Conservation (phyloP, 371 early-diverging fungal species). For the Actinomortierella wolfii region DNA sequence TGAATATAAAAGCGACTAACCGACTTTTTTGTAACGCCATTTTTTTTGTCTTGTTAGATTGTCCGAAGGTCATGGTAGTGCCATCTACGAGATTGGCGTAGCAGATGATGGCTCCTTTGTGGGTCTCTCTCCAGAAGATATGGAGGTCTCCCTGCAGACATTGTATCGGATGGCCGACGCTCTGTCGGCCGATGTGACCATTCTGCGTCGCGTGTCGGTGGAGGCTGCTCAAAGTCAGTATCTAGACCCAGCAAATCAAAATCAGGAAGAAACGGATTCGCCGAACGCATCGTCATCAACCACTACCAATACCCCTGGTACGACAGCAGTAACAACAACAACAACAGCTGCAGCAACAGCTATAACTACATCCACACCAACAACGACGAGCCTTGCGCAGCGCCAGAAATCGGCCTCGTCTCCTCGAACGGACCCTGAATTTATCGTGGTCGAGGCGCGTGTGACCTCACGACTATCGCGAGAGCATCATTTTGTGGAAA, state of each 20-base stretch:
- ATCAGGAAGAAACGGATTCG: no score
- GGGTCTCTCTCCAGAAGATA: slow-evolving; percentile 62
- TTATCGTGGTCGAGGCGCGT: slow-evolving; percentile 66
- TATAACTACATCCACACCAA: no score
- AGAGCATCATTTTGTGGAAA: slow-evolving; percentile 71
- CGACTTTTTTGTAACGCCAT: slow-evolving; percentile 2
- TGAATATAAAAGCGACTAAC: no score
- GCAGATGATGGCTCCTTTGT: slow-evolving; percentile 84
- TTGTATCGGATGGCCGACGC: slow-evolving; percentile 68
- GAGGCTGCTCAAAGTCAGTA: slow-evolving; percentile 23
- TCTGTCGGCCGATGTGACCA: slow-evolving; percentile 58
- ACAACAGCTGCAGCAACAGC: no score
- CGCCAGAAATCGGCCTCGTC: slow-evolving; percentile 3
- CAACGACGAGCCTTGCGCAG: no score
- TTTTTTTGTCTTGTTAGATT: slow-evolving; percentile 50
- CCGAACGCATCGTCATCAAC: no score
- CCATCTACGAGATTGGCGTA: slow-evolving; percentile 90
- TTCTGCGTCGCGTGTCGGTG: slow-evolving; percentile 50
- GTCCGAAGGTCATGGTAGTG: slow-evolving; percentile 88
- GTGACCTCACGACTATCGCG: slow-evolving; percentile 60
- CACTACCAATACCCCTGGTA: no score
- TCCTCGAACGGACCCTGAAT: slow-evolving; percentile 37
- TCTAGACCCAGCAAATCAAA: no score
- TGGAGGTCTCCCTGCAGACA: slow-evolving; percentile 64
- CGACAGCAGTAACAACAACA: no score